A percentile compares a stretch with the other conserved stretches of the same genome.
Conservation (phyloP, 495 filamentous ascomycete genomes). For the Talaromyces proteolyticus region DNA sequence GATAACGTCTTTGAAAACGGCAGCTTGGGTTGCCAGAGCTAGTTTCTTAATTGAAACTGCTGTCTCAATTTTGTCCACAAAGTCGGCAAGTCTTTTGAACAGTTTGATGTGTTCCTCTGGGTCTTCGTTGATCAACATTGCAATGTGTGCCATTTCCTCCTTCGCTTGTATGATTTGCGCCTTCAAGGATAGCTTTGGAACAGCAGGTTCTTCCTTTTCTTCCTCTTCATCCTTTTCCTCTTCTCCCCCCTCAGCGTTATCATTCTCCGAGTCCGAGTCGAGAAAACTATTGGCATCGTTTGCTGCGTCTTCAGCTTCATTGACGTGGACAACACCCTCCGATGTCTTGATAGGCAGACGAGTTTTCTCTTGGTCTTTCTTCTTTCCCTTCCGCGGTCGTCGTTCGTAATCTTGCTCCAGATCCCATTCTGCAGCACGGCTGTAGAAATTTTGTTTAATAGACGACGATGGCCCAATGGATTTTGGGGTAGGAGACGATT, state of each 20-base stretch:
- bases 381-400: slow-evolving; percentile 64
- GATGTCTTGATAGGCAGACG: slow-evolving; percentile 80
- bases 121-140: slow-evolving; percentile 77
- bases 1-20: slow-evolving; percentile 93
- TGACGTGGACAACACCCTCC: slow-evolving; percentile 60
- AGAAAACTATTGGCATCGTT: slow-evolving; percentile 46
- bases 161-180: slow-evolving; percentile 82
- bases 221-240: slow-evolving; percentile 36
- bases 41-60: slow-evolving; percentile 76
- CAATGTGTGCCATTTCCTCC: slow-evolving; percentile 84
- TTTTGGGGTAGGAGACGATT: slow-evolving; percentile 24
- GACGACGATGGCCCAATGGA: slow-evolving; percentile 13
- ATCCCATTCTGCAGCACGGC: slow-evolving; percentile 61
- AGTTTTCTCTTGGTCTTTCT: slow-evolving; percentile 64
- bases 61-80: slow-evolving; percentile 55
- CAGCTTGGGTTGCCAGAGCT: slow-evolving; percentile 74
- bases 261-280: slow-evolving; percentile 40
- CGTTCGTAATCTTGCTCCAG: slow-evolving; percentile 89
- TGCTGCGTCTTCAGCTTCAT: slow-evolving; percentile 37
- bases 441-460: slow-evolving; percentile 25
- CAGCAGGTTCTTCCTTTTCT: slow-evolving; percentile 45
- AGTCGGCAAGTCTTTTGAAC: slow-evolving; percentile 69
- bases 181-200: slow-evolving; percentile 59
- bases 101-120: slow-evolving; percentile 82
- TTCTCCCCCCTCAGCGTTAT: slow-evolving; percentile 18